Percentiles rank a stretch among this genome's conserved stretches.
Conservation (phyloP, 129 eudicot species). For the Heracleum sosnowskyi region DNA sequence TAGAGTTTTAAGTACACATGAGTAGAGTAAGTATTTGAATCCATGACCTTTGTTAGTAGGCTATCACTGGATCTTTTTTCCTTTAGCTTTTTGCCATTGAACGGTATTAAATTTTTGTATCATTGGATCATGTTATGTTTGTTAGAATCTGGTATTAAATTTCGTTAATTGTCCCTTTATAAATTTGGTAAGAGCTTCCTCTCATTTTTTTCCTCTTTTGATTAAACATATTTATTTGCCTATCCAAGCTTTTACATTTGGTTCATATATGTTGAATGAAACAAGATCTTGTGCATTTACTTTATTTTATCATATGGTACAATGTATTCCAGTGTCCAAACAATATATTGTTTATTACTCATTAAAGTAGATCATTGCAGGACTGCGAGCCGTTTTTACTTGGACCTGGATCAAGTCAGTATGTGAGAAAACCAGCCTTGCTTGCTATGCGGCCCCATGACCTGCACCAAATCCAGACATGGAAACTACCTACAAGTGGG, state of each 20-base stretch:
- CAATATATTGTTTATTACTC: not conserved
- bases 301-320: not conserved
- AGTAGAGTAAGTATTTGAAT: not conserved
- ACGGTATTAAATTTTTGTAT: no score
- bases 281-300: not conserved
- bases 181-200: not conserved
- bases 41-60: not conserved
- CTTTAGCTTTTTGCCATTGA: not conserved
- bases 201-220: not conserved
- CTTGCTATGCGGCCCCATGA: conserved; percentile 22
- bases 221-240: not conserved
- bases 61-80: not conserved
- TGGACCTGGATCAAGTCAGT: conserved; percentile 35
- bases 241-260: not conserved
- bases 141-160: not conserved
- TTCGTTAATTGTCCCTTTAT: not conserved
- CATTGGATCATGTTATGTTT: not conserved
- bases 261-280: not conserved
- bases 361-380: conserved; percentile 22
- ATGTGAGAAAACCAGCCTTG: conserved; percentile 33
- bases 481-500: conserved; percentile 28
- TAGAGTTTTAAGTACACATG: not conserved
- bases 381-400: conserved; percentile 43
- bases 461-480: conserved; percentile 23
- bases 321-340: not conserved